Percentiles rank a stretch among this genome's conserved stretches.
These are phyloP conservation scores for Raffaelea albimanens DNA, from an alignment of 2,329 filamentous ascomycete species.

Conservation along the genomic window DNA sequence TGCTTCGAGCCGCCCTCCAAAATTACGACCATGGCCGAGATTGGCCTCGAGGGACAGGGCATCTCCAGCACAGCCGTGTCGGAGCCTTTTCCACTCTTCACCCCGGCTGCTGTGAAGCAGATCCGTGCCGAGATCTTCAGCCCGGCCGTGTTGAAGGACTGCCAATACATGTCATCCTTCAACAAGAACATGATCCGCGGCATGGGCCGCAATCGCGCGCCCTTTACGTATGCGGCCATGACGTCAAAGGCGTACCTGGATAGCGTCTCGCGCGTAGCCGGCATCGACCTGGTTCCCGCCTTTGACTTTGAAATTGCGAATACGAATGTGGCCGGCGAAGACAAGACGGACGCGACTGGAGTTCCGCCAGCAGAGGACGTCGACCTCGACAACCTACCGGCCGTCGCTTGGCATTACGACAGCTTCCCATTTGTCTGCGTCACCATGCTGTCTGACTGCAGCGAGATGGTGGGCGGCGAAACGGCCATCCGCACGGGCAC, in stretches of 20 bases:
- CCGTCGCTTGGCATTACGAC: neutral
- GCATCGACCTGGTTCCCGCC: neutral
- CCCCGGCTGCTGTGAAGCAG: neutral
- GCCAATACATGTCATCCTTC: neutral
- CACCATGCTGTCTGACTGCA: neutral
- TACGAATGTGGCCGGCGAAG: neutral
- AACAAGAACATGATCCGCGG: neutral
- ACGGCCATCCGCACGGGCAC: neutral
- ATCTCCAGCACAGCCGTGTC: neutral
- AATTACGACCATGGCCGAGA: neutral
- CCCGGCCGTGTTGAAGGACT: neutral
- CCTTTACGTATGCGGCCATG: neutral
- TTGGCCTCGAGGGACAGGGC: neutral
- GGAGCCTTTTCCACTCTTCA: neutral
- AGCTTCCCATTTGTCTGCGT: neutral
- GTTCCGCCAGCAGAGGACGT: too few species aligned
- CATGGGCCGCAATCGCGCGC: neutral
- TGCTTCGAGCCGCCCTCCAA: neutral
- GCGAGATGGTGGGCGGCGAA: neutral
- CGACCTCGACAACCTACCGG: too few species aligned
- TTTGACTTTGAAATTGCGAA: neutral
- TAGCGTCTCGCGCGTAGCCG: neutral
- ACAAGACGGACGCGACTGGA: neutral
- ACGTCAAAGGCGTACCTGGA: neutral
- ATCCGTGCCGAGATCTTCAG: neutral